Conservation (phyloP, 305 asterid genomes). For the Stenogyne calaminthoides region DNA sequence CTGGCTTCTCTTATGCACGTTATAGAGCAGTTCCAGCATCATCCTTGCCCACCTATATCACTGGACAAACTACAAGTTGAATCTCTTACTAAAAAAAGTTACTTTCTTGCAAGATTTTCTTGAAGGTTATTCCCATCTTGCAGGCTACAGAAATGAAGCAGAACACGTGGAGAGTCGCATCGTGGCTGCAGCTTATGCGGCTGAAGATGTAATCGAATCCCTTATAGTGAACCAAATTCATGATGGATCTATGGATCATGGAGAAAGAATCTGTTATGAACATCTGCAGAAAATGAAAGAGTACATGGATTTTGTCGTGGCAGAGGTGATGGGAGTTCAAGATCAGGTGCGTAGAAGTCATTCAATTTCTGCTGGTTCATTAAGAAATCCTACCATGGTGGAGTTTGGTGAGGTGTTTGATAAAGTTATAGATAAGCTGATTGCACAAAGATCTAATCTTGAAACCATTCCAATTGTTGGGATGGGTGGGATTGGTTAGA, state of each 20-base stretch:
- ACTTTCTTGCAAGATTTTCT: background rate
- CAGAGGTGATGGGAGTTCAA: too few species aligned
- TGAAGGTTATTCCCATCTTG: too few species aligned
- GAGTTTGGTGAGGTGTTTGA: background rate
- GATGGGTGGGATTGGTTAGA: slow-evolving; percentile 33
- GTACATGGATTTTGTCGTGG: too few species aligned
- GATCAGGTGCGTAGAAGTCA: background rate
- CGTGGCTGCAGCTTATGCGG: too few species aligned
- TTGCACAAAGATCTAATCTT: background rate
- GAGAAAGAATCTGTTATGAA: too few species aligned
- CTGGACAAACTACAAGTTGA: background rate
- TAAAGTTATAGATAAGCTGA: slow-evolving; percentile 21
- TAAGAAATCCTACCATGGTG: background rate
- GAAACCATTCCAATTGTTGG: slow-evolving; percentile 21
- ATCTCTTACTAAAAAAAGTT: background rate
- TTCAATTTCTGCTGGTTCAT: background rate
- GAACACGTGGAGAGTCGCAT: too few species aligned
- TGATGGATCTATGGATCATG: too few species aligned
- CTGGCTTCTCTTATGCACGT: background rate
- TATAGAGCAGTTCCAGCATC: background rate
- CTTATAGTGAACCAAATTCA: too few species aligned
- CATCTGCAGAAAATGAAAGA: too few species aligned
- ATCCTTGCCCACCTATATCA: slow-evolving; percentile 4
- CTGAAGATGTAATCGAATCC: too few species aligned
- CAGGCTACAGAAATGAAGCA: too few species aligned